phyloP scores from a whole-genome alignment of 2,329 filamentous ascomycete species.

The Calonectria leucothoes region DNA sequence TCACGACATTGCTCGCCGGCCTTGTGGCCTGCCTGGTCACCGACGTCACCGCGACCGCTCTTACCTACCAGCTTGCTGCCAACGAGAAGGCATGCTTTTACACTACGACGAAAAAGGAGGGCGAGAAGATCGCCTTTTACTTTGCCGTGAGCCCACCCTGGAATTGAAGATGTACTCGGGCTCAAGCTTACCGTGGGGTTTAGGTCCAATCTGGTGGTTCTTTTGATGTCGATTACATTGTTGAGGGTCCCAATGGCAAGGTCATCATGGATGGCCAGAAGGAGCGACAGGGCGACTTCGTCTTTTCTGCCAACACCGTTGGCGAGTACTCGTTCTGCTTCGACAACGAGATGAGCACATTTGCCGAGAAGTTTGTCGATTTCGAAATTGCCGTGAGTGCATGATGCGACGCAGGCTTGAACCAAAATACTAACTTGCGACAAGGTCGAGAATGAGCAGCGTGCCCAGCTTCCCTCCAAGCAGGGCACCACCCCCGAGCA shows the following conservation, averaged over 20 bases:
- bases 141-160: constrained; percentile 80
- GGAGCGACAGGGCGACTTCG: constrained; percentile 95
- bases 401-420: background rate
- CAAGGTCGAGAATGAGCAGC: constrained; percentile 90
- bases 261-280: constrained; percentile 88
- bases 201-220: constrained; percentile 98
- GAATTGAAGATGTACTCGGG: background rate
- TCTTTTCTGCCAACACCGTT: constrained; percentile 89
- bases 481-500: constrained; percentile 91
- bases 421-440: background rate
- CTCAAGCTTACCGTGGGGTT: constrained; percentile 23
- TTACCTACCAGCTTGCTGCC: constrained; percentile 91
- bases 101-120: constrained; percentile 78
- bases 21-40: constrained; percentile 78
- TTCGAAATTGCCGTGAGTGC: constrained; percentile 86
- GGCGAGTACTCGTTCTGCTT: constrained; percentile 99
- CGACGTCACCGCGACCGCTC: constrained; percentile 83
- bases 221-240: constrained; percentile 95
- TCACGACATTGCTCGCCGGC: constrained; percentile 70
- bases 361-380: constrained; percentile 96
- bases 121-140: constrained; percentile 96
- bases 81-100: constrained; percentile 98
- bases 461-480: constrained; percentile 85
- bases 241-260: constrained; percentile 84
- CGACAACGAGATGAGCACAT: constrained; percentile 98